These are phyloP conservation scores for Lizanozyma gosingica DNA, from an alignment of 1,139 yeast species.

Conservation along the genomic window DNA sequence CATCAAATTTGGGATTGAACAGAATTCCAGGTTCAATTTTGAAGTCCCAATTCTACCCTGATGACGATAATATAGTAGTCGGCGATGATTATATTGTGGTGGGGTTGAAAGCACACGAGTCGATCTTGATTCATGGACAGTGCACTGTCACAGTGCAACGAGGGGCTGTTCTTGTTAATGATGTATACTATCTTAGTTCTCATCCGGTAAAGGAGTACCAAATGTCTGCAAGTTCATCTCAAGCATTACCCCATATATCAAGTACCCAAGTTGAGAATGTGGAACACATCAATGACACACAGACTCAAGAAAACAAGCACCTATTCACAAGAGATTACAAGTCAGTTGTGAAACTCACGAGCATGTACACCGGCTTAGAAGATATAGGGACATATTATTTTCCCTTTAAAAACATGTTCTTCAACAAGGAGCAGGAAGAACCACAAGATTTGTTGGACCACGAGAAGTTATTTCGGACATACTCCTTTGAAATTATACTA, in stretches of 20 bases:
- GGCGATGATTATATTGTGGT: slow-evolving; percentile 22
- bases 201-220: slow-evolving; percentile 12
- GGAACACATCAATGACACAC: slow-evolving; percentile 15
- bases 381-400: slow-evolving; percentile 39
- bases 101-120: slow-evolving; percentile 40
- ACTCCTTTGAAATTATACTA: slow-evolving; percentile 31
- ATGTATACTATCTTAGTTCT: slow-evolving; percentile 35
- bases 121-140: slow-evolving; percentile 51
- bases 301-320: slow-evolving; percentile 20
- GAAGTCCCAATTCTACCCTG: slow-evolving; percentile 23
- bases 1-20: not conserved
- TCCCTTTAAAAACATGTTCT: slow-evolving; percentile 37
- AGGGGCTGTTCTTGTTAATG: slow-evolving; percentile 55
- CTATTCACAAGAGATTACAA: slow-evolving; percentile 28
- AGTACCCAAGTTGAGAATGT: slow-evolving; percentile 34
- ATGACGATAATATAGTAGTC: slow-evolving; percentile 27
- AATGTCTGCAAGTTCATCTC: slow-evolving; percentile 44
- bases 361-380: slow-evolving; percentile 36
- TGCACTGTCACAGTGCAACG: slow-evolving; percentile 41
- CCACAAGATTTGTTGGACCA: slow-evolving; percentile 3
- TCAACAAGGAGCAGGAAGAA: slow-evolving; percentile 8
- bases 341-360: slow-evolving; percentile 35
- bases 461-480: slow-evolving; percentile 10
- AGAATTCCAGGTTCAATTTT: not conserved
- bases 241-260: slow-evolving; percentile 48